phyloP scores from a whole-genome alignment of 768 basidiomycete genomes.

The Auriscalpium vulgare region DNA sequence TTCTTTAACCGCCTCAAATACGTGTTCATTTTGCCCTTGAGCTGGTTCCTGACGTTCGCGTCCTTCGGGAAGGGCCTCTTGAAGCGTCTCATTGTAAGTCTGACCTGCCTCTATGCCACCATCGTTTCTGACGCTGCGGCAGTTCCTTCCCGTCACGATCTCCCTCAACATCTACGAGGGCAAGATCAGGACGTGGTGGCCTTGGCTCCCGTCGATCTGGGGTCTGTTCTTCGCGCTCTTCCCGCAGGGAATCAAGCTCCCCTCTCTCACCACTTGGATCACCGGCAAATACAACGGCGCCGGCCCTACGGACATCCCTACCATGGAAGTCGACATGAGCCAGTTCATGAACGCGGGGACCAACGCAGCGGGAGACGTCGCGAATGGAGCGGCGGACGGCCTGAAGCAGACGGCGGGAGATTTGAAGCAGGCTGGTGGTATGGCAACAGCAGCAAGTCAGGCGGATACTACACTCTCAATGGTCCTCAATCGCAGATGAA shows the following conservation, averaged over 20 bases:
- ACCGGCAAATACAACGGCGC: conserved; percentile 7
- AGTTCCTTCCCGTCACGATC: conserved; percentile 4
- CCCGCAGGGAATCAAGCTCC: conserved; percentile 6
- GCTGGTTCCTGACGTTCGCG: conserved; percentile 8
- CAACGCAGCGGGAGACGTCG: no score
- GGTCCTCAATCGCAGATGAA: background rate
- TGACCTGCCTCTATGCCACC: background rate
- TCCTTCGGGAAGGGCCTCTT: background rate
- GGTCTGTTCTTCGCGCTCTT: conserved; percentile 4
- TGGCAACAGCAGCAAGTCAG: no score
- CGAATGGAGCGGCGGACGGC: no score
- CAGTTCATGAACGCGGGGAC: no score
- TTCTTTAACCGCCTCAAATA: conserved; percentile 7
- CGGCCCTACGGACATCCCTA: conserved; percentile 3
- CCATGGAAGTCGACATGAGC: background rate
- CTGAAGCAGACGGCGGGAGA: no score
- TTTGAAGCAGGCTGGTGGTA: no score
- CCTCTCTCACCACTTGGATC: conserved; percentile 2
- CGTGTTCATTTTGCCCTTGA: conserved; percentile 5
- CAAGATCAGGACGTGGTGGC: background rate
- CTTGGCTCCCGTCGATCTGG: conserved; percentile 13
- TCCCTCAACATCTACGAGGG: conserved; percentile 9
- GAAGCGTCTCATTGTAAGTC: conserved; percentile 3
- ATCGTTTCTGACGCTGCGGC: background rate
- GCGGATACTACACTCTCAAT: background rate